Evolutionary conservation across 1,139 yeast species (phyloP), one percentile per base, ranked within the genome.

Genomic region (Yamadazyma kanchanaburiensis): DNA sequence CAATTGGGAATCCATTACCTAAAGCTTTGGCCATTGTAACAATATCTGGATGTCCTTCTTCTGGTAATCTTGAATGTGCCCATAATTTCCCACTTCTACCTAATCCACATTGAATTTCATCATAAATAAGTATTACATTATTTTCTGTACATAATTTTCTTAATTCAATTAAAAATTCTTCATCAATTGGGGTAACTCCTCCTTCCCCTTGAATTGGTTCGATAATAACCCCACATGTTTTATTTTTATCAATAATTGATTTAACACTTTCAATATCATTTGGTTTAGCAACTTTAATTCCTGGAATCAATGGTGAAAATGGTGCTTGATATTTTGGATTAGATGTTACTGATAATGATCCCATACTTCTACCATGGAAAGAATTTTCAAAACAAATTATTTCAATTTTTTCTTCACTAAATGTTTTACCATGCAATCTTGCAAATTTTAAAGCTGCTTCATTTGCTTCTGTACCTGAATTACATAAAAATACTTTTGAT

Each of bases 151-250:
- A 88, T 33, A 85, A 60, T 43, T 75, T 57, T 43, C 84, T 78
- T 53, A 91, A 64, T 30, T 77, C 77, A 4, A 65, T 51, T 42
- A 91, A 65, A 48, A 87, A 88, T 25, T 77, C 85, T 0, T 60
- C 49, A 18, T 74, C 70, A 33, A 86, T 73, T 13, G 79, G 76
- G 47, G 80, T 78, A 14, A 91, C 80, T 38, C 98, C 98, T 33
- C 98, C 98, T 64, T 91, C 98, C 44, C 97, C 98, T 64, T 91
- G 98, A 37, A 91, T 80, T 13, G 98, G 98, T 61, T 91, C 98
- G 23, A 91, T 79, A 34, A 91, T 89, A 22, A 91, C 94, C 31
- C 89, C 98, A 49, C 95, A 87, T 1, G 96, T 81, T 46, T 81
- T 77, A 7, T 81, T 83, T 37, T 56, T 58, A 38, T 71, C 71